Conservation (phyloP, 2,329 filamentous ascomycete genomes). For the Endocalyx cinctus region DNA sequence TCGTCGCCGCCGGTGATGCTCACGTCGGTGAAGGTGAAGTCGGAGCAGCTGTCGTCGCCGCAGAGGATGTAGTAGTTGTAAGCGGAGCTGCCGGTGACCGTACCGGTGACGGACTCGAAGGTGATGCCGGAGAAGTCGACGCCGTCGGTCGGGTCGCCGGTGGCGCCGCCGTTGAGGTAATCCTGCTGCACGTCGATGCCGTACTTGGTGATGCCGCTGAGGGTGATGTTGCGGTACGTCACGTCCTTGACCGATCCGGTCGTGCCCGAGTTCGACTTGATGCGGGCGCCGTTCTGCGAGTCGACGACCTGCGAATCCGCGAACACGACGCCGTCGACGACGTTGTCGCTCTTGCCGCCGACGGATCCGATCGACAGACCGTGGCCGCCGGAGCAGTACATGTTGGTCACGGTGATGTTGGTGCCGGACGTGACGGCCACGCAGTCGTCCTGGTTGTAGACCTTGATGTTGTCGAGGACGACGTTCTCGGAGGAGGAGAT, state of each 20-base stretch:
- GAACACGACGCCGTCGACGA: constrained; percentile 49
- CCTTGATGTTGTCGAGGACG: constrained; percentile 44
- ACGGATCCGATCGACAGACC: constrained; percentile 57
- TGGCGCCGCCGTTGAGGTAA: constrained; percentile 39
- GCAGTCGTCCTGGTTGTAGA: constrained; percentile 58
- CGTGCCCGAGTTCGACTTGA: constrained; percentile 50
- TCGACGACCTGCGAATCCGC: constrained; percentile 41
- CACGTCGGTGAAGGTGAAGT: no score
- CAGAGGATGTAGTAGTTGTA: constrained; percentile 58
- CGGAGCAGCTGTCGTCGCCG: no score
- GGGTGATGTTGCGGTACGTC: constrained; percentile 48
- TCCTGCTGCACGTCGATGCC: constrained; percentile 57
- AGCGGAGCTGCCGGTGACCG: constrained; percentile 31
- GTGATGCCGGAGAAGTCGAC: constrained; percentile 32
- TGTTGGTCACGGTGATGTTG: constrained; percentile 34
- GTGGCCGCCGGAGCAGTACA: constrained; percentile 47
- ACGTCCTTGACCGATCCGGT: constrained; percentile 49
- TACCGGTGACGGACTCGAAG: constrained; percentile 27
- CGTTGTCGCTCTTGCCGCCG: constrained; percentile 51
- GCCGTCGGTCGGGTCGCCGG: constrained; percentile 21
- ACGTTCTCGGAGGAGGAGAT: constrained; percentile 41
- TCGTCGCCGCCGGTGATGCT: no score
- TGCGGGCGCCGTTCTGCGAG: constrained; percentile 52
- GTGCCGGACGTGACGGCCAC: constrained; percentile 53
- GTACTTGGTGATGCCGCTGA: constrained; percentile 46